A percentile compares a stretch with the other conserved stretches of the same genome.
Evolutionary conservation across 139 green algal species (phyloP).

Genomic region (Pleodorina starrii): DNA sequence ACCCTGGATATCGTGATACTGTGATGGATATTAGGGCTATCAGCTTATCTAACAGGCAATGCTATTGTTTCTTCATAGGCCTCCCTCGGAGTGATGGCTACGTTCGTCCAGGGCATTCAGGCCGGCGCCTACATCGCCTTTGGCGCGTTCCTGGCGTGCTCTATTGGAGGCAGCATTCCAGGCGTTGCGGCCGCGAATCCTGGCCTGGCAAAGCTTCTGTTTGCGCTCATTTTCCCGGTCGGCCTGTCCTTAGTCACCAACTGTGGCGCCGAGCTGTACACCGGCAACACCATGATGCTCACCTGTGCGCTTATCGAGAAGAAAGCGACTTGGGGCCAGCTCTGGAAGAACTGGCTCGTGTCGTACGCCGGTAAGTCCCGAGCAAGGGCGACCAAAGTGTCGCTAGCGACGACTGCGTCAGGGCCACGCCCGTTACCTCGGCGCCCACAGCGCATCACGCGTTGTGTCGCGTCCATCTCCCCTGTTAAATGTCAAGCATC

Average conservation of each 20-base stretch:
- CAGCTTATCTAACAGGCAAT: neutral
- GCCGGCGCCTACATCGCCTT: slow-evolving; percentile 50
- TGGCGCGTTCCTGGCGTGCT: slow-evolving; percentile 39
- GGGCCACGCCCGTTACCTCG: too few relatives aligned
- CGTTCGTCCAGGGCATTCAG: slow-evolving; percentile 51
- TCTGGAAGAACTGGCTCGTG: slow-evolving; percentile 83
- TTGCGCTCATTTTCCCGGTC: slow-evolving; percentile 78
- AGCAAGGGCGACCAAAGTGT: too few relatives aligned
- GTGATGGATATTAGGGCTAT: neutral
- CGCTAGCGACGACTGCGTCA: too few relatives aligned
- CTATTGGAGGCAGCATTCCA: slow-evolving; percentile 37
- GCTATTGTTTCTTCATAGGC: neutral
- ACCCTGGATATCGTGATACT: neutral
- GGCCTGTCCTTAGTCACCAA: slow-evolving; percentile 77
- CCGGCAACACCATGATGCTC: slow-evolving; percentile 84
- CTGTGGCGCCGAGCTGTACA: slow-evolving; percentile 90
- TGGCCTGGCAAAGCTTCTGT: slow-evolving; percentile 70
- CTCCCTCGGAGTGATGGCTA: neutral
- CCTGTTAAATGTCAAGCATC: too few relatives aligned
- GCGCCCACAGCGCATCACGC: too few relatives aligned
- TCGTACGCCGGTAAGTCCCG: slow-evolving; percentile 64
- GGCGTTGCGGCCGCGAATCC: slow-evolving; percentile 76
- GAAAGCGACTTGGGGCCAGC: slow-evolving; percentile 59
- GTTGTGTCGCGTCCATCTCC: too few relatives aligned
- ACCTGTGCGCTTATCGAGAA: slow-evolving; percentile 76